Conservation (phyloP, 192 early-diverging fungal species). For the Allomyces macrogynus region DNA sequence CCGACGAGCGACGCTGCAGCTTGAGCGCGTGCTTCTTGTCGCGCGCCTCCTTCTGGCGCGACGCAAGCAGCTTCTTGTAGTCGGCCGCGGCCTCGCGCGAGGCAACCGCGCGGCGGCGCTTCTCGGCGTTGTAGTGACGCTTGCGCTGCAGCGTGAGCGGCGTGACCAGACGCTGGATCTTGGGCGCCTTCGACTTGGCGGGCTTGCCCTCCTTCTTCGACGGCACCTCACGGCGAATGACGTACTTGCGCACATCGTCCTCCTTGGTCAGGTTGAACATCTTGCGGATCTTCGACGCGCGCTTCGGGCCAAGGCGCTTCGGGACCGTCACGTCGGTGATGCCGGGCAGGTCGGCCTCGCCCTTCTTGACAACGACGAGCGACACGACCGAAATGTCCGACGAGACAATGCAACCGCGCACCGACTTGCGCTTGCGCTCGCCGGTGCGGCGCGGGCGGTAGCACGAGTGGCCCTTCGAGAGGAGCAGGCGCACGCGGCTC, state of each 20-base stretch:
- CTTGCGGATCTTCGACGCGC: slow-evolving; percentile 96
- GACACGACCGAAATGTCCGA: slow-evolving; percentile 86
- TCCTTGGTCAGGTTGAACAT: slow-evolving; percentile 96
- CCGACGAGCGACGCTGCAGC: no score
- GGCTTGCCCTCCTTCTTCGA: slow-evolving; percentile 69
- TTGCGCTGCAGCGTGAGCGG: slow-evolving; percentile 91
- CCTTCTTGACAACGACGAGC: slow-evolving; percentile 88
- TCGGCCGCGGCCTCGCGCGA: slow-evolving; percentile 55
- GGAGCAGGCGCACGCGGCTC: slow-evolving; percentile 55
- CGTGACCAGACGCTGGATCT: slow-evolving; percentile 97
- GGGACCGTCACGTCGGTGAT: slow-evolving; percentile 80
- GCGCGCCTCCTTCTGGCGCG: neutral
- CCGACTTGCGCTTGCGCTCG: slow-evolving; percentile 98
- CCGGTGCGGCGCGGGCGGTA: slow-evolving; percentile 91
- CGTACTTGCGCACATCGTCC: slow-evolving; percentile 99
- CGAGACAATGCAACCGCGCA: slow-evolving; percentile 95
- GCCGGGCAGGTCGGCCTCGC: slow-evolving; percentile 85
- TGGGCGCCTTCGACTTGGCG: slow-evolving; percentile 87
- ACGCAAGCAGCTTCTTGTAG: slow-evolving; percentile 10
- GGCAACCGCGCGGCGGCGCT: slow-evolving; percentile 62
- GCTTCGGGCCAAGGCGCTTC: slow-evolving; percentile 98
- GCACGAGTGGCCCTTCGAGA: slow-evolving; percentile 91
- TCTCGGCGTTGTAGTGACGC: slow-evolving; percentile 67
- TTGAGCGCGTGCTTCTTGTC: neutral
- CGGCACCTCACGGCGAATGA: slow-evolving; percentile 88